Evolutionary conservation across 352 stramenopile genomes (phyloP).

Genomic region (Pythium oligandrum): DNA sequence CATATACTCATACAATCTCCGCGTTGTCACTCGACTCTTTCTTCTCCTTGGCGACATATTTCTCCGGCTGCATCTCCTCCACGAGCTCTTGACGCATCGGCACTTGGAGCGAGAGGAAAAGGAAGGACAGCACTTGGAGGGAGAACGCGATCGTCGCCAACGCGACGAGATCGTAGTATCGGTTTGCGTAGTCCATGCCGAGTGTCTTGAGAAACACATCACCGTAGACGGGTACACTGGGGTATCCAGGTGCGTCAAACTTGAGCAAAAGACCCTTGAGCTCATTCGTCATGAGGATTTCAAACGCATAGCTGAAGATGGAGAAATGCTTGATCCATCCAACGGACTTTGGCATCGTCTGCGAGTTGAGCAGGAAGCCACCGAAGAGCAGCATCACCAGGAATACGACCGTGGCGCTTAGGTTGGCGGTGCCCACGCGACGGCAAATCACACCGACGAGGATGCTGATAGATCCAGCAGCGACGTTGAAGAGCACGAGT

Average conservation of each 20-base stretch:
- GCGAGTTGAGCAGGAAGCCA: conserved; percentile 83
- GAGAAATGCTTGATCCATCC: conserved; percentile 76
- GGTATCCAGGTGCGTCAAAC: conserved; percentile 76
- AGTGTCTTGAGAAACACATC: conserved; percentile 83
- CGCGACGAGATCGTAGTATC: conserved; percentile 61
- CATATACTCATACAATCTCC: no score
- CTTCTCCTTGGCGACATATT: no score
- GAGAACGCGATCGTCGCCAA: conserved; percentile 44
- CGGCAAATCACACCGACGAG: conserved; percentile 62
- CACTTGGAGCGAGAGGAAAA: conserved; percentile 66
- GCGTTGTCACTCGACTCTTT: no score
- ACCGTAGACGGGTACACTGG: conserved; percentile 67
- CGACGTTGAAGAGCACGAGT: conserved; percentile 79
- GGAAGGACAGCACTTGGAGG: conserved; percentile 55
- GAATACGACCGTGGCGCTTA: conserved; percentile 66
- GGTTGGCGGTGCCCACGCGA: conserved; percentile 66
- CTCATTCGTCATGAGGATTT: conserved; percentile 85
- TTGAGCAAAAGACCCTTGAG: conserved; percentile 67
- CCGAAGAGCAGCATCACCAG: conserved; percentile 82
- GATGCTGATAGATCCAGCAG: conserved; percentile 67
- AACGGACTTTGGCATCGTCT: conserved; percentile 65
- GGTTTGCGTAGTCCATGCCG: conserved; percentile 75
- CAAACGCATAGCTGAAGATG: conserved; percentile 85
- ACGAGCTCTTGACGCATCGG: conserved; percentile 38
- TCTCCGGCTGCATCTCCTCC: conserved; percentile 2